Evolutionary conservation across 306 rosid genomes (phyloP).

Genomic region (Lathyrus tuberosus): DNA sequence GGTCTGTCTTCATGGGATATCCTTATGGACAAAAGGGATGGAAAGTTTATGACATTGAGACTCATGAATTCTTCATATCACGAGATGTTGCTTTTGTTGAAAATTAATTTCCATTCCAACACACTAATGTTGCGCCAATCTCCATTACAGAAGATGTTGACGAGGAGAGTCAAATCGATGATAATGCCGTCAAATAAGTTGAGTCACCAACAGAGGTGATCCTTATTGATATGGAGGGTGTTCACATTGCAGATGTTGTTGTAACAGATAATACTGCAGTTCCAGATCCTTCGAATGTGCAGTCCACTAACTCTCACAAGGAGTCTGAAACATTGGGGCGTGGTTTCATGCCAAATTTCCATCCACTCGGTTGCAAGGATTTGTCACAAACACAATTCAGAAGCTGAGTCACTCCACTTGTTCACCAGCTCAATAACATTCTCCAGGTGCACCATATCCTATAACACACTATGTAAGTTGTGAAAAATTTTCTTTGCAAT

Average conservation of each 20-base stretch:
- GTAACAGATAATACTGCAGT: neutral
- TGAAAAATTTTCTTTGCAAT: neutral
- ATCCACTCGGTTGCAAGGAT: neutral
- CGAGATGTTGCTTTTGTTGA: neutral
- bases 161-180: no score
- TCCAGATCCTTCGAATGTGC: neutral
- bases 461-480: neutral
- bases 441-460: neutral
- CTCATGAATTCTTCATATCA: neutral
- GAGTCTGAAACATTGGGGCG: neutral
- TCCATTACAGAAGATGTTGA: neutral
- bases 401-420: neutral
- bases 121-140: neutral
- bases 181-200: neutral
- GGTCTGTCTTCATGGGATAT: neutral
- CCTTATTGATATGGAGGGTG: neutral
- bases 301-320: neutral
- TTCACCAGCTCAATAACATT: neutral
- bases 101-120: neutral
- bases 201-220: neutral
- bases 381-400: neutral
- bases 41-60: neutral
- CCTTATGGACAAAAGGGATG: neutral
- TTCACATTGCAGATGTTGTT: neutral
- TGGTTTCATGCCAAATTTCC: no score